Conservation (phyloP, 139 green algal species). For the Diplosphaera chodatii region DNA sequence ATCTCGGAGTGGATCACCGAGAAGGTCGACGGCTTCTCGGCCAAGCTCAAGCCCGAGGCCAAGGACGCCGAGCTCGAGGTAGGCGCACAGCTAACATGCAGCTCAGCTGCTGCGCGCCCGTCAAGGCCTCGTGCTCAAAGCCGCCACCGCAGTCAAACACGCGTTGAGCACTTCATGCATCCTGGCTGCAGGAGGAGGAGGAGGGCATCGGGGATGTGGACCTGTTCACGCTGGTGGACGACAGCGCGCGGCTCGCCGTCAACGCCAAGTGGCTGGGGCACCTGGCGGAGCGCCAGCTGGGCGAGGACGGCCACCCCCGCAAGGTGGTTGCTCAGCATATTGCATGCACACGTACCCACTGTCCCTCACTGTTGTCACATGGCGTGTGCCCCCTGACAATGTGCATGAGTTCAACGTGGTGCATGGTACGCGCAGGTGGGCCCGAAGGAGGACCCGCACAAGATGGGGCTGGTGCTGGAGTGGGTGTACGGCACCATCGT, state of each 20-base stretch:
- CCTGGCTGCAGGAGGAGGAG: constrained; percentile 42
- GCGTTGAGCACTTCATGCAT: too few species aligned
- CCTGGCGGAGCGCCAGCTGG: constrained; percentile 62
- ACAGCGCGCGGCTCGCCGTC: constrained; percentile 45
- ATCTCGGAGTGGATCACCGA: constrained; percentile 79
- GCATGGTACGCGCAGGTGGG: constrained; percentile 2
- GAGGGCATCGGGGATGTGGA: constrained; percentile 80
- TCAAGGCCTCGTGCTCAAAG: too few species aligned
- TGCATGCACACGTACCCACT: too few species aligned
- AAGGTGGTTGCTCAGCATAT: too few species aligned
- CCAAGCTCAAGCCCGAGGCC: constrained; percentile 57
- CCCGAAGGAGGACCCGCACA: constrained; percentile 46
- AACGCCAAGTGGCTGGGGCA: constrained; percentile 76
- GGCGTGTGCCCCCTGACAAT: too few species aligned
- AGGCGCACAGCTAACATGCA: too few species aligned
- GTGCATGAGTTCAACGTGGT: too few species aligned
- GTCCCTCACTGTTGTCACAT: too few species aligned
- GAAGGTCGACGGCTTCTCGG: constrained; percentile 69
- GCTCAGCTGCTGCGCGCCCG: too few species aligned
- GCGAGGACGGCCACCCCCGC: constrained; percentile 73
- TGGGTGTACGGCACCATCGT: constrained; percentile 87
- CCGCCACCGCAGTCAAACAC: too few species aligned
- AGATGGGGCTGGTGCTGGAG: constrained; percentile 74
- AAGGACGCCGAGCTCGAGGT: constrained; percentile 53
- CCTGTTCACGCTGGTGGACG: constrained; percentile 62